Conservation (phyloP, 2,329 filamentous ascomycete species). For the Penicillium janthinellum region DNA sequence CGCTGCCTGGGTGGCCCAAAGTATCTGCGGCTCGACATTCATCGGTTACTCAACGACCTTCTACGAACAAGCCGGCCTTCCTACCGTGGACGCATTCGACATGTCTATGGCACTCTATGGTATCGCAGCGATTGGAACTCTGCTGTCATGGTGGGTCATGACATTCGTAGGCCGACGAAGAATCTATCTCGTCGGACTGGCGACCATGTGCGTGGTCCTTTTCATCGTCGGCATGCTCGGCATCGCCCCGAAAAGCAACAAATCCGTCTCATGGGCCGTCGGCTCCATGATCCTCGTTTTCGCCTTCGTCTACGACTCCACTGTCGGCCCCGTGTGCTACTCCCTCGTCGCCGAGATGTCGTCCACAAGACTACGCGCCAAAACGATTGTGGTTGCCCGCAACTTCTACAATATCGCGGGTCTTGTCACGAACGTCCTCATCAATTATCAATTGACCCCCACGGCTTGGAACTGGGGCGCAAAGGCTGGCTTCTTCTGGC, state of each 20-base stretch:
- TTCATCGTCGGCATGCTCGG: constrained; percentile 8
- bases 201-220: constrained; percentile 3
- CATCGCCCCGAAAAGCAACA: not conserved
- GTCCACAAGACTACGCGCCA: constrained; percentile 56
- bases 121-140: constrained; percentile 57
- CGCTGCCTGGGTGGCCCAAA: constrained; percentile 4
- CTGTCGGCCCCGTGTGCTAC: constrained; percentile 58
- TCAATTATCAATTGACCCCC: constrained; percentile 8
- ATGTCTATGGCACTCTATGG: constrained; percentile 59
- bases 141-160: constrained; percentile 25
- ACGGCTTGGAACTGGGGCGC: not conserved
- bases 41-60: constrained; percentile 41
- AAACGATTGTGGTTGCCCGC: constrained; percentile 58
- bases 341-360: constrained; percentile 57
- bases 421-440: constrained; percentile 65
- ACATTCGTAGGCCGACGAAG: constrained; percentile 5
- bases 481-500: not conserved
- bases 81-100: constrained; percentile 35
- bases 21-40: constrained; percentile 33
- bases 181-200: constrained; percentile 5
- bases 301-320: constrained; percentile 57
- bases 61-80: constrained; percentile 42
- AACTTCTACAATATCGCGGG: constrained; percentile 53
- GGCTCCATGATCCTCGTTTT: constrained; percentile 49
- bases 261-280: not conserved